Evolutionary conservation across 176 grass and related monocot genomes (phyloP), one percentile per base, ranked within the genome.

Genomic region (Oryza meridionalis): DNA sequence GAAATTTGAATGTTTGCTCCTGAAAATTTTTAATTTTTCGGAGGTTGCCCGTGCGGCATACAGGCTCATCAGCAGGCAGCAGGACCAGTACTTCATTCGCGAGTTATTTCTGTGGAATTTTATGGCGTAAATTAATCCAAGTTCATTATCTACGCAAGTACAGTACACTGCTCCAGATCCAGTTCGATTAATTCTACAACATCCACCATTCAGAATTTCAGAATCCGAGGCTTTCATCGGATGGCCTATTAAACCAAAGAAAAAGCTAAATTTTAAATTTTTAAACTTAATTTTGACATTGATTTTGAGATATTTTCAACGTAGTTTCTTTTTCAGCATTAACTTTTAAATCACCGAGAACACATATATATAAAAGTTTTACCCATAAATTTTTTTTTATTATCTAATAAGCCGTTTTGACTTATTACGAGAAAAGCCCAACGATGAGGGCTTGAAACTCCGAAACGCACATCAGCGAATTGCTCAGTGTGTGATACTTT

Each of bases 1-100:
- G 10, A 61, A 46, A 84, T 33, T 88, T 75, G 76, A 88, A 80
- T 75, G 81, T 62, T 79, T 77, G 77, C 2, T 74, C 1, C 6
- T 2, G 17, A 31, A 24, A 45, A 10, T 37, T 75, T 75, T 65
- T 13, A 8, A 12, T 45, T 69, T 58, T 16, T 5, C 9, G 22
- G 22, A 37, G 75, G 75, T 76, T 32, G 15, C 32, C 15, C 76
- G 72, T 77, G 82, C 46, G 73, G 40, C 58, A 8, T 13, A 12
- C 63, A 24, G 77, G 63, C 65, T 14, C 43, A 31, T 31, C 29
- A 31, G 29, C 29, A 59, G 25, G 3, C 12, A 0, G 51, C 80
- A 43, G 82, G 77, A 72, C 78, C 83, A 72, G 78, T 9, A 45
- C 65, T 44, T 13, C 13, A 24, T 75, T 32, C 27, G 58, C 8